Base-by-base conservation (phyloP, 2,329 filamentous ascomycete genomes). In the Tolypocladium ophioglossoides region DNA sequence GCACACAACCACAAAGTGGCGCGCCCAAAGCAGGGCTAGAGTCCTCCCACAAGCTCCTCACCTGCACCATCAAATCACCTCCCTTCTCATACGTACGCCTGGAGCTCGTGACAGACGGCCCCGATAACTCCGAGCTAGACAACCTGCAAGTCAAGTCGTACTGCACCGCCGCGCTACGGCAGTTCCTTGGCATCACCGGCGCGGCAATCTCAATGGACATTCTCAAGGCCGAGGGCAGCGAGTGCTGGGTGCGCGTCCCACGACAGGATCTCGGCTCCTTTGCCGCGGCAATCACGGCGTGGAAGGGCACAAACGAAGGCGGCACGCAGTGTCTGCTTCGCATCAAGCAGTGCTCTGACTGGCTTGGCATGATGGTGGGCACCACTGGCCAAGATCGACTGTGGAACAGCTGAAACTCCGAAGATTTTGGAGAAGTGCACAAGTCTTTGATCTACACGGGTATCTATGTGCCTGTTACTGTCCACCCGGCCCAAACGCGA, bases 111-210 rank as follows among this genome's bases (percentile, higher is more conserved):
- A 71, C 65, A 47, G 62, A 67, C 34, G 55, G 59, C 16, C 58
- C 62, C 20, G 57, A 59, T 14, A 50, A 58, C 16, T 51, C 57
- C 22, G 58, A 56, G 20, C 70, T 89, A 7, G 86, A 91, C 67
- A 72, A 76, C 3, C 70, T 90, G 3, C 84, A 83, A 39, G 74
- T 79, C 20, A 81, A 80, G 37, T 74, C 82, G 0, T 84, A 87
- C 63, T 79, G 87, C 60, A 80, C 78, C 2, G 68, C 78, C 1
- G 84, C 87, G 0, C 72, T 92, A 9, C 74, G 74, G 1, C 80
- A 86, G 57, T 91, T 88, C 62, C 78, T 92, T 1, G 89, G 89
- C 22, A 70, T 82, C 20, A 83, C 81, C 0, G 89, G 89, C 12
- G 71, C 77, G 2, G 82, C 81, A 12, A 83, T 91, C 4, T 72